Base-by-base conservation (phyloP, 257 asterid species). In the Primulina huaijiensis region DNA sequence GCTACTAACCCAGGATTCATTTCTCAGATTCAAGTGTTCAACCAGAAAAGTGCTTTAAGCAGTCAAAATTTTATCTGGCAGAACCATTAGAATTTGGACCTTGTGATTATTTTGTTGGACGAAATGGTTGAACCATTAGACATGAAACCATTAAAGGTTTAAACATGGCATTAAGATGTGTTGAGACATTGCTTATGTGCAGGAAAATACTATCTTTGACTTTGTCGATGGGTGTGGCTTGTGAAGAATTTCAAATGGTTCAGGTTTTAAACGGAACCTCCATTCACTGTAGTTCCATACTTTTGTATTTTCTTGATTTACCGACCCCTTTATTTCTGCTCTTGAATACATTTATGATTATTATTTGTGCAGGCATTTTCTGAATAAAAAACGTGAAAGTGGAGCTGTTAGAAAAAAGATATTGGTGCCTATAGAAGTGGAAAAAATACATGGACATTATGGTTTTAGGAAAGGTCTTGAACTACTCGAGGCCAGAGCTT, bases 321-420 rank as follows among this genome's bases (percentile, higher is more conserved):
- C 55, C 55, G 5, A 30, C 25, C 62, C 30, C 33, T 55, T 8
- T 5, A 52, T 56, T 62, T 69, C 14, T 61, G 25, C 66, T 62
- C 29, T 10, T 53, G 58, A 56, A 29, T 65, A 66, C 5, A 50
- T 14, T 8, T 1, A 50, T 50, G 16, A 14, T 16, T 1, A 4
- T 50, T 69, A 34, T 25, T 74, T 35, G 30, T 75, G 31, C 69
- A 71, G 83, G 83, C 38, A 16, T 50, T 52, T 16, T 30, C 52
- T 30, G 57, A 60, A 40, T 12, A 7, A 16, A 12, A 17, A 17
- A 16, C 17, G 57, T 50, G 57, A 16, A 50, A 50, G 57, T 16
- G 20, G 21, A 50, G 57, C 57, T 17, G n/a, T 43, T 43, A 2
- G 7, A 2, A 68, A 63, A 64, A 61, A 40, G 75, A 21, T 62